phyloP scores from a whole-genome alignment of 1,284 basidiomycete genomes.

The Schizopora paradoxa region DNA sequence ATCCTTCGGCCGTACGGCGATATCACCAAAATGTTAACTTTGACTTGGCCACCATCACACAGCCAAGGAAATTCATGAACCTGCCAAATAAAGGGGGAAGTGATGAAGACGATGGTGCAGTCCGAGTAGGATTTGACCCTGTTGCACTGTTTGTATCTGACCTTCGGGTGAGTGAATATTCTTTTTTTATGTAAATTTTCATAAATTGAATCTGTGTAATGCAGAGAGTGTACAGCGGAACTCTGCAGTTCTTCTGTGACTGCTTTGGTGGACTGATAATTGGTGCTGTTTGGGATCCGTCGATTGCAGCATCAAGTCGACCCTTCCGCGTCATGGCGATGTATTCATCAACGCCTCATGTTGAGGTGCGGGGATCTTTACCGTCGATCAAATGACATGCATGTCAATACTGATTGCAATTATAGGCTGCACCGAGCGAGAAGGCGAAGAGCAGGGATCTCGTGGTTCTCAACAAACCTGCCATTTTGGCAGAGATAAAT shows the following conservation, averaged over 20 bases:
- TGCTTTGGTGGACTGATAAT: conserved; percentile 74
- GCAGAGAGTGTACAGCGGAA: conserved; percentile 73
- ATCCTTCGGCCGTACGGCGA: conserved; percentile 62
- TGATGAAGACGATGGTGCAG: conserved; percentile 27
- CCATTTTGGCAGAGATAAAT: conserved; percentile 74
- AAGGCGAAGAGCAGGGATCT: conserved; percentile 51
- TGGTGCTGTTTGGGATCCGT: conserved; percentile 85
- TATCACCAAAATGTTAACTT: conserved; percentile 62
- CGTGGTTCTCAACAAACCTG: conserved; percentile 69
- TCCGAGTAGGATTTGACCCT: conserved; percentile 79
- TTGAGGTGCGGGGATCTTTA: conserved; percentile 30
- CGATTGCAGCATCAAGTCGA: conserved; percentile 43
- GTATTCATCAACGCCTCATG: conserved; percentile 61
- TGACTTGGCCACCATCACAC: conserved; percentile 41
- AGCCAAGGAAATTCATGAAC: conserved; percentile 45
- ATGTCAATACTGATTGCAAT: conserved; percentile 2
- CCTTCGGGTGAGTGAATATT: conserved; percentile 49
- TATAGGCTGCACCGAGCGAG: conserved; percentile 26
- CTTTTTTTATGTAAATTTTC: conserved; percentile 11
- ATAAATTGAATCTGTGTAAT: conserved; percentile 3
- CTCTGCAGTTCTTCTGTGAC: conserved; percentile 84
- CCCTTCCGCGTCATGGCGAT: conserved; percentile 82
- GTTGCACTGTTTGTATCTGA: conserved; percentile 65
- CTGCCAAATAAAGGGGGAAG: conserved; percentile 25
- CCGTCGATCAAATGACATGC: conserved; percentile 8